Evolutionary conservation across 2,329 filamentous ascomycete genomes (phyloP), one percentile per base, ranked within the genome.

Genomic region (Exophiala alcalophila): DNA sequence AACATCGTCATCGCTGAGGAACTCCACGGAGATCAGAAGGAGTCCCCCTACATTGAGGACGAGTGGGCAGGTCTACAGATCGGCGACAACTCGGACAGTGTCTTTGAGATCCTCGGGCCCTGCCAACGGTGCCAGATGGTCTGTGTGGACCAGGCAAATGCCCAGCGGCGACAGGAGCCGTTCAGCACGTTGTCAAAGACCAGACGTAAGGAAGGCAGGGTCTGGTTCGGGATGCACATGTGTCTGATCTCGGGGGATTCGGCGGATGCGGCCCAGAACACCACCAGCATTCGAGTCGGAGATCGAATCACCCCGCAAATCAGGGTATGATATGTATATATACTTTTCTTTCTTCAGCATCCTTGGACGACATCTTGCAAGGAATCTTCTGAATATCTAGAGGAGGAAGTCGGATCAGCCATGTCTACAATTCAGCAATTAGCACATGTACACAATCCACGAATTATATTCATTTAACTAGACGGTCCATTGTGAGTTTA

Each of bases 41-140:
- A 76, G 44, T 64, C 74, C 18, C 72, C 87, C 0, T 97, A 92
- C 61, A 74, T 76, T 0, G 91, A 97, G 65, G 92, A 97, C 54
- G 63, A 68, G 4, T 97, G 91, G 91, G 70, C 69, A 9, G 72
- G 65, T 11, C 57, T 95, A 27, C 71, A 67, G 6, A 84, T 96
- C 44, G 85, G 84, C 2, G 44, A 60, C 12, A 24, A 40, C 6
- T 18, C 27, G 4, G 16, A 16, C 18, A 42, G 26, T 27, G 24
- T 11, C 21, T 50, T 72, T 15, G 58, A 84, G 49, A 78, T 94
- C 57, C 67, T 97, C 4, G 91, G 90, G 0, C 78, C 85, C 3
- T 98, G 92, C 59, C 78, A 88, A 47, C 73, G 92, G 46, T 98
- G 92, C 57, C 89, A 95, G 62, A 97, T 98, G 90, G 84, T 98